phyloP scores from a whole-genome alignment of 345 rosid species.

The Raphanus sativus region DNA sequence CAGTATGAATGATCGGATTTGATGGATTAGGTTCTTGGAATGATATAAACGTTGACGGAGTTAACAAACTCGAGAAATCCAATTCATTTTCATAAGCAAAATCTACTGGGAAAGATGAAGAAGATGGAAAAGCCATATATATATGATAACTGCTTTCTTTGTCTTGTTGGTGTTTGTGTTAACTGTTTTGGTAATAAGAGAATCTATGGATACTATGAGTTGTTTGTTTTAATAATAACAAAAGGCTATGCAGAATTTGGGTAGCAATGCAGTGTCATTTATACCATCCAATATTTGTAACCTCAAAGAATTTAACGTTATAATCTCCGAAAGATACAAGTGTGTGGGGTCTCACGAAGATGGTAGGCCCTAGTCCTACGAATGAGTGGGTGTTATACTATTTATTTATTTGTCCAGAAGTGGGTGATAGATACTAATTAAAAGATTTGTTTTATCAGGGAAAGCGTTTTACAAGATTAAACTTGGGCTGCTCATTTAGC shows the following conservation, averaged over 20 bases:
- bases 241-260: neutral
- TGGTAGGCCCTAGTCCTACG: neutral
- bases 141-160: neutral
- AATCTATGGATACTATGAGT: neutral
- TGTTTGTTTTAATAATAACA: neutral
- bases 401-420: neutral
- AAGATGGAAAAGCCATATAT: conserved; percentile 26
- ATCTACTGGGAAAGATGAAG: conserved; percentile 4
- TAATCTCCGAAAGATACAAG: neutral
- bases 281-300: neutral
- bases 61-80: conserved; percentile 18
- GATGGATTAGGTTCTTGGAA: conserved; percentile 17
- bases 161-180: conserved; percentile 1
- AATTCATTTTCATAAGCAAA: conserved; percentile 12
- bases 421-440: neutral
- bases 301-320: conserved; percentile 6
- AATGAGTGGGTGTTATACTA: conserved; percentile 1
- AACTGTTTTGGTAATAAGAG: neutral
- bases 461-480: neutral
- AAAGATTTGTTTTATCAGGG: neutral
- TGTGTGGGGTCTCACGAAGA: neutral
- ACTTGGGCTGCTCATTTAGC: conserved; percentile 20
- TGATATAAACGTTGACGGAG: conserved; percentile 24
- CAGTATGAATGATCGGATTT: neutral
- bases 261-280: conserved; percentile 3